A percentile compares a stretch with the other conserved stretches of the same genome.
Evolutionary conservation across 2,329 filamentous ascomycete species (phyloP).

Genomic region (Setomelanomma holmii): DNA sequence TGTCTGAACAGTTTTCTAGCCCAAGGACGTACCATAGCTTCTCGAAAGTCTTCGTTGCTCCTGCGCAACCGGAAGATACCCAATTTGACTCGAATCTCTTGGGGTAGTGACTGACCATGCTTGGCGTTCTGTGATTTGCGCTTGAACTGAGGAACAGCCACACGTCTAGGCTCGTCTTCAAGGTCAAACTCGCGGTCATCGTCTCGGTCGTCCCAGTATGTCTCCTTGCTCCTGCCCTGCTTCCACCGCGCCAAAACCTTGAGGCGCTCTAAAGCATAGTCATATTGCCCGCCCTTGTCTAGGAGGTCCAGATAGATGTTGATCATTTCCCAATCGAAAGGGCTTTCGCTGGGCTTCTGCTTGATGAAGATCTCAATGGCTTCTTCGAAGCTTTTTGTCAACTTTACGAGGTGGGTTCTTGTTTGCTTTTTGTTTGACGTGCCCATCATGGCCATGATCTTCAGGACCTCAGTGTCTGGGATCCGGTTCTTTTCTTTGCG

Average conservation of each 20-base stretch:
- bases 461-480: slow-evolving; percentile 60
- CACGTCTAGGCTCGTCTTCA: slow-evolving; percentile 71
- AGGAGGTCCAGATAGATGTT: slow-evolving; percentile 86
- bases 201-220: slow-evolving; percentile 75
- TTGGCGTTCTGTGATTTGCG: slow-evolving; percentile 61
- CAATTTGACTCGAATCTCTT: slow-evolving; percentile 84
- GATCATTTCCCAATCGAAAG: slow-evolving; percentile 78
- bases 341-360: slow-evolving; percentile 52
- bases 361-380: slow-evolving; percentile 57
- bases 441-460: slow-evolving; percentile 64
- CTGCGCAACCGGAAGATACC: slow-evolving; percentile 81
- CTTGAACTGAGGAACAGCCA: slow-evolving; percentile 66
- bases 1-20: neutral
- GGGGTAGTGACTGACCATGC: slow-evolving; percentile 77
- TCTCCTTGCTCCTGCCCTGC: slow-evolving; percentile 75
- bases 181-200: slow-evolving; percentile 93
- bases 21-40: slow-evolving; percentile 69
- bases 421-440: slow-evolving; percentile 58
- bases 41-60: slow-evolving; percentile 65
- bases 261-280: slow-evolving; percentile 71
- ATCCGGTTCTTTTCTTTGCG: slow-evolving; percentile 52
- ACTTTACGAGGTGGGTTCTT: slow-evolving; percentile 55
- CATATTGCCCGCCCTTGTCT: slow-evolving; percentile 67
- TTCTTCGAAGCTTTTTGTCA: slow-evolving; percentile 59
- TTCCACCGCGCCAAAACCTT: slow-evolving; percentile 82